Percentiles rank a stretch among this genome's conserved stretches.
Evolutionary conservation across 306 rosid species (phyloP).

Genomic region (Mimosa bimucronata): DNA sequence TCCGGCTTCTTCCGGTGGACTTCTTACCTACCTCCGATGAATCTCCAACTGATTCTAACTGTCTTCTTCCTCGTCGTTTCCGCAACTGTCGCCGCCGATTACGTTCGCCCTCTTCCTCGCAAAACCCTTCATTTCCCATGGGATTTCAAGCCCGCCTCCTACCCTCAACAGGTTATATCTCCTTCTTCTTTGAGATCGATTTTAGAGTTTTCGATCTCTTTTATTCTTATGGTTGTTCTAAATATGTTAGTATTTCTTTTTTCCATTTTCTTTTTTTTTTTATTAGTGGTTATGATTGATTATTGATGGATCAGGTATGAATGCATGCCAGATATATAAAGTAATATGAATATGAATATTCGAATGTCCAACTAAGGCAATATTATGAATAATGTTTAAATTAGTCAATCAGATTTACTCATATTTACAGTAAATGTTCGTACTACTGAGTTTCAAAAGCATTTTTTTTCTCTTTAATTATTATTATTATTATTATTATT

Average conservation of each 20-base stretch:
- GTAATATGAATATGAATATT: not conserved
- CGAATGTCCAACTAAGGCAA: not conserved
- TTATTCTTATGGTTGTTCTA: conserved; percentile 20
- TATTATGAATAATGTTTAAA: not conserved
- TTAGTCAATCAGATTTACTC: not conserved
- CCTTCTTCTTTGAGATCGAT: not conserved
- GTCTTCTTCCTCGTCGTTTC: conserved; percentile 36
- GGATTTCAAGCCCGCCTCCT: conserved; percentile 49
- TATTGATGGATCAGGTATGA: not conserved
- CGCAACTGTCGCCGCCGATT: conserved; percentile 49
- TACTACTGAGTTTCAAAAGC: not conserved
- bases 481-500: not conserved
- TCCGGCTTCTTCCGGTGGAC: conserved; percentile 34
- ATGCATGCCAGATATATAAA: not conserved
- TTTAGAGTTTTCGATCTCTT: not conserved
- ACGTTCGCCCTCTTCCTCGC: conserved; percentile 84
- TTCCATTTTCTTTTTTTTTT: not conserved
- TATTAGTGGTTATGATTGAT: not conserved
- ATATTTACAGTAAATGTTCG: not conserved
- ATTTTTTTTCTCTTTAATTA: not conserved
- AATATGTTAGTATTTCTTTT: conserved; percentile 22
- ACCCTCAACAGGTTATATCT: conserved; percentile 71
- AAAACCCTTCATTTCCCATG: conserved; percentile 66
- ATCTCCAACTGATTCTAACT: conserved; percentile 37
- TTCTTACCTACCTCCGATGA: conserved; percentile 42